Evolutionary conservation across 2,329 filamentous ascomycete species (phyloP).

Genomic region (Aureobasidium zeae): DNA sequence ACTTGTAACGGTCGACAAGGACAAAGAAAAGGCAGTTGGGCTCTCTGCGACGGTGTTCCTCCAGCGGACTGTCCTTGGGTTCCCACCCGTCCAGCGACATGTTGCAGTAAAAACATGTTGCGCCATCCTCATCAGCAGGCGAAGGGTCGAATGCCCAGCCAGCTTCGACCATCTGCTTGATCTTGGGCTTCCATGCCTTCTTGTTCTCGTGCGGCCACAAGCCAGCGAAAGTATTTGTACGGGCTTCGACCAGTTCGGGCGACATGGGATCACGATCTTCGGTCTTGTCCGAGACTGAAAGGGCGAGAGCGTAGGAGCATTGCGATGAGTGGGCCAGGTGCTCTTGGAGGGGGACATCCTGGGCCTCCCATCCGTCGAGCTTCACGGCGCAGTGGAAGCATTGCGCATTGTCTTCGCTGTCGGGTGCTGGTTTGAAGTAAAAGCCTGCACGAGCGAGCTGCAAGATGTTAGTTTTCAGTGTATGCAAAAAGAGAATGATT

Average conservation of each 20-base stretch:
- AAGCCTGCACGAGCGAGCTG: constrained; percentile 88
- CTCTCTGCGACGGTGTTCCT: constrained; percentile 75
- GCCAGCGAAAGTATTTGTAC: constrained; percentile 72
- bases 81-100: constrained; percentile 93
- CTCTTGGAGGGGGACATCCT: constrained; percentile 73
- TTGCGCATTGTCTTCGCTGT: constrained; percentile 74
- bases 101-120: constrained; percentile 83
- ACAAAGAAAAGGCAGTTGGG: constrained; percentile 76
- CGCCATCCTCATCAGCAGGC: constrained; percentile 74
- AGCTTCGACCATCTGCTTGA: constrained; percentile 80
- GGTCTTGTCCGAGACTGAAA: constrained; percentile 44
- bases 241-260: constrained; percentile 62
- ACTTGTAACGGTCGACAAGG: constrained; percentile 47
- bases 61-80: constrained; percentile 77
- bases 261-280: constrained; percentile 63
- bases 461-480: neutral
- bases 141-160: constrained; percentile 92
- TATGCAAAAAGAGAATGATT: constrained; percentile 7
- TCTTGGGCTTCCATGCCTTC: constrained; percentile 81
- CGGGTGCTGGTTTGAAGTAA: constrained; percentile 68
- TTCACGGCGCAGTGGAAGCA: constrained; percentile 81
- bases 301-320: constrained; percentile 76
- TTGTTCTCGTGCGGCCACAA: constrained; percentile 86
- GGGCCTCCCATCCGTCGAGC: constrained; percentile 84
- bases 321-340: constrained; percentile 73